These are phyloP conservation scores for Hirschioporus abietinus DNA, from an alignment of 768 basidiomycete species.

Conservation along the genomic window DNA sequence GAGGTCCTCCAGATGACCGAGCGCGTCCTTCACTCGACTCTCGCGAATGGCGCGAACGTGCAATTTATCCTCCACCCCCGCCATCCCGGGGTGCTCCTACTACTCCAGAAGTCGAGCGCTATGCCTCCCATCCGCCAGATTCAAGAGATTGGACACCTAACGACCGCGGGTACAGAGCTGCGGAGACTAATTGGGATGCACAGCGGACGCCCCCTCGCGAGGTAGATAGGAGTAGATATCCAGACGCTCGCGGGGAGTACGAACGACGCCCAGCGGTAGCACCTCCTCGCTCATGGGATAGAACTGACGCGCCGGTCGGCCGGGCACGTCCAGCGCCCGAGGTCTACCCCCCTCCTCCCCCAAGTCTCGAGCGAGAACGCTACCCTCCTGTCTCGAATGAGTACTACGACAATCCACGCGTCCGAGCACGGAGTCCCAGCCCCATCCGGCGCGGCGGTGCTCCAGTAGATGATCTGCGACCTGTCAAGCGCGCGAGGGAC, in stretches of 20 bases:
- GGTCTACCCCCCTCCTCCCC: neutral
- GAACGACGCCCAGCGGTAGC: neutral
- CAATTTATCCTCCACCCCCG: neutral
- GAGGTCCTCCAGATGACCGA: neutral
- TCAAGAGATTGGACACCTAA: neutral
- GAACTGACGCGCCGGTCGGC: neutral
- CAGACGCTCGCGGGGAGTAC: neutral
- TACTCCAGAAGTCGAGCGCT: neutral
- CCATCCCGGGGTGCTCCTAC: neutral
- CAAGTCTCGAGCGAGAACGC: neutral
- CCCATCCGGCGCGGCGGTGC: neutral
- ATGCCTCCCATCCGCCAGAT: neutral
- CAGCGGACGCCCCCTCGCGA: neutral
- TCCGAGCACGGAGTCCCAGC: conserved; percentile 1
- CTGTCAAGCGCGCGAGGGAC: neutral
- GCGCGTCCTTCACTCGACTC: neutral
- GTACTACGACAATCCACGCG: neutral
- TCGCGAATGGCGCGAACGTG: conserved; percentile 1
- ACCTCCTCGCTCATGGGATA: conserved; percentile 3
- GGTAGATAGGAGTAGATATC: neutral
- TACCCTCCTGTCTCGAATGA: neutral
- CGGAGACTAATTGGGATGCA: neutral
- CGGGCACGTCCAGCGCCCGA: conserved; percentile 1
- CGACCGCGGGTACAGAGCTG: neutral
- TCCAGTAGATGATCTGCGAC: neutral